Percentiles rank a stretch among this genome's conserved stretches.
Evolutionary conservation across 345 rosid species (phyloP).

Genomic region (Hypericum perforatum): DNA sequence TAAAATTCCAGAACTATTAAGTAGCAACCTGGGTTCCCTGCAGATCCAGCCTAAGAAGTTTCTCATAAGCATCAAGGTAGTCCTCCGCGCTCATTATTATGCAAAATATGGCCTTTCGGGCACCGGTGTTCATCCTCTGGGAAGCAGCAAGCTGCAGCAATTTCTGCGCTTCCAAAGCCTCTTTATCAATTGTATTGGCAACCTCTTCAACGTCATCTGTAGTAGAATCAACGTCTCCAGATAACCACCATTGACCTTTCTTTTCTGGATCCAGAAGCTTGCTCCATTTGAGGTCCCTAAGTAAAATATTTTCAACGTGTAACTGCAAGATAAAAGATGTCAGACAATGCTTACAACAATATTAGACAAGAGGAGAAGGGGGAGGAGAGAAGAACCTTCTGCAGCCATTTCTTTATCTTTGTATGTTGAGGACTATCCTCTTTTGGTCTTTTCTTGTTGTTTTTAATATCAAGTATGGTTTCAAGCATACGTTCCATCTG

Average conservation of each 20-base stretch:
- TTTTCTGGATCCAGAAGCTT: conserved; percentile 76
- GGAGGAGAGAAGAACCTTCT: conserved; percentile 45
- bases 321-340: conserved; percentile 31
- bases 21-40: conserved; percentile 60
- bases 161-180: conserved; percentile 65
- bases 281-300: conserved; percentile 84
- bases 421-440: conserved; percentile 62
- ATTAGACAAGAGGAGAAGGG: not conserved
- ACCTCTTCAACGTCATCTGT: conserved; percentile 46
- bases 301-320: conserved; percentile 52
- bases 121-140: conserved; percentile 91
- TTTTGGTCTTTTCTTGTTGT: conserved; percentile 67
- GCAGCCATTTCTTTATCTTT: conserved; percentile 88
- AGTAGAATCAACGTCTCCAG: conserved; percentile 36
- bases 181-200: conserved; percentile 80
- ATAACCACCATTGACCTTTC: conserved; percentile 95
- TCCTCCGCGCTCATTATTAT: conserved; percentile 90
- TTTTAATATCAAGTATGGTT: conserved; percentile 80
- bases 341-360: no score
- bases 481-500: conserved; percentile 98
- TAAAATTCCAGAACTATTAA: conserved; percentile 1
- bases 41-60: conserved; percentile 73
- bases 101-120: conserved; percentile 86
- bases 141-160: conserved; percentile 89
- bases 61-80: conserved; percentile 83